A percentile compares a stretch with the other conserved stretches of the same genome.
These are phyloP conservation scores for Ustilago esculenta DNA, from an alignment of 1,284 basidiomycete species.

Conservation along the genomic window DNA sequence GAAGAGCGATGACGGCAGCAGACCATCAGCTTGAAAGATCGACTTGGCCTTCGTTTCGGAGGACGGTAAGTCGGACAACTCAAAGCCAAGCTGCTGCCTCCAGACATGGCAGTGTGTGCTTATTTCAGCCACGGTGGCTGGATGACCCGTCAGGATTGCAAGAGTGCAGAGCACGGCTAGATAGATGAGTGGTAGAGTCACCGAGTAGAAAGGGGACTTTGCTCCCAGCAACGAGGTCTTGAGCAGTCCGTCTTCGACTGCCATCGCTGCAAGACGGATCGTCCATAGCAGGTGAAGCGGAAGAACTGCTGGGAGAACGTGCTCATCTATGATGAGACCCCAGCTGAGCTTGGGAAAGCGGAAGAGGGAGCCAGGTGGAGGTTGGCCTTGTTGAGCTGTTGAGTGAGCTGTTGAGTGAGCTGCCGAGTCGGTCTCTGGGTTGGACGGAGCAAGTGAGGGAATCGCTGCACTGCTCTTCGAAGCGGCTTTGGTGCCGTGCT, in stretches of 20 bases:
- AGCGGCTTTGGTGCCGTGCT: constrained; percentile 1
- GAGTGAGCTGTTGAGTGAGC: too few relatives aligned
- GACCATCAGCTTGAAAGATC: constrained; percentile 10
- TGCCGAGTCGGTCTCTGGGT: background rate
- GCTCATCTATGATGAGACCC: constrained; percentile 36
- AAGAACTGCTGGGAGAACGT: constrained; percentile 40
- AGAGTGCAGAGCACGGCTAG: constrained; percentile 21
- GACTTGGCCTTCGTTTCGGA: background rate
- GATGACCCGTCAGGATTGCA: constrained; percentile 21
- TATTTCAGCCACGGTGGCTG: constrained; percentile 7
- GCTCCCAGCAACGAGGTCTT: constrained; percentile 30
- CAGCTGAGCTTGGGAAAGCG: constrained; percentile 45
- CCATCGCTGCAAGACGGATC: constrained; percentile 35
- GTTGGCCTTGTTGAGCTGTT: constrained; percentile 21
- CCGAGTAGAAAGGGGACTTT: constrained; percentile 31
- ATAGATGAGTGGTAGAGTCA: constrained; percentile 37
- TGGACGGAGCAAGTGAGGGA: constrained; percentile 23
- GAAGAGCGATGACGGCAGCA: constrained; percentile 26
- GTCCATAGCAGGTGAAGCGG: constrained; percentile 44
- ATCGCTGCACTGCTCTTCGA: background rate
- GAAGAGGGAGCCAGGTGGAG: constrained; percentile 43
- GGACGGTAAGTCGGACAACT: background rate
- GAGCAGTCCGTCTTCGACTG: constrained; percentile 42
- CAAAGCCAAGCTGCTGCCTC: constrained; percentile 21
- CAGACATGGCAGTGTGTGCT: constrained; percentile 12